These are phyloP conservation scores for Cryptosporidium viatorum DNA, from an alignment of 169 alveolate genomes.

Conservation along the genomic window DNA sequence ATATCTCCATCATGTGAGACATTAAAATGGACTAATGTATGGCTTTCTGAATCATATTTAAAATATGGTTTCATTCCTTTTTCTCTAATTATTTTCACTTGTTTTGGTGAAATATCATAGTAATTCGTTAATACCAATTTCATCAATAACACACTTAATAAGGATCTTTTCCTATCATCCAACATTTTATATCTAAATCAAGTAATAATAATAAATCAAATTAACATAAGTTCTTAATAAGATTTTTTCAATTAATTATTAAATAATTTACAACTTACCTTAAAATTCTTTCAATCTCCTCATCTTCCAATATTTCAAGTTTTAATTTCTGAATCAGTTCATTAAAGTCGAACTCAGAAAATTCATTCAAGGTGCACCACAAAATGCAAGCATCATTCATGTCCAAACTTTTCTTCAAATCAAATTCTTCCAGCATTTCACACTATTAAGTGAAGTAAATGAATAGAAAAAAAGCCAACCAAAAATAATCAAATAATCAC, in stretches of 20 bases:
- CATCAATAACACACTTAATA: slow-evolving; percentile 24
- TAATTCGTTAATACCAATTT: slow-evolving; percentile 5
- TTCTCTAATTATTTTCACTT: slow-evolving; percentile 31
- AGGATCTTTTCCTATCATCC: slow-evolving; percentile 38
- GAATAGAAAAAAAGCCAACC: neutral
- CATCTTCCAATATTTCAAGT: slow-evolving; percentile 11
- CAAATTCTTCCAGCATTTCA: neutral
- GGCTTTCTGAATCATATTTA: neutral
- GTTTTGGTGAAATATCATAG: slow-evolving; percentile 14
- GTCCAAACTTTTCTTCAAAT: slow-evolving; percentile 1
- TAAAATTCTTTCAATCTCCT: slow-evolving; percentile 29
- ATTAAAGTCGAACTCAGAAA: neutral
- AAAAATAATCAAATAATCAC: neutral
- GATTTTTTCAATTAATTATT: too few relatives aligned
- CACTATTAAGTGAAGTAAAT: neutral
- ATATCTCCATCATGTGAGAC: slow-evolving; percentile 70
- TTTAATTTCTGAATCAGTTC: neutral
- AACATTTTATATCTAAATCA: slow-evolving; percentile 9
- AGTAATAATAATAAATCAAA: neutral
- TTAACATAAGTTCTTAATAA: neutral
- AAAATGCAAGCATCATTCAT: slow-evolving; percentile 29
- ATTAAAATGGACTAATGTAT: slow-evolving; percentile 22
- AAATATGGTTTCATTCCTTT: slow-evolving; percentile 37
- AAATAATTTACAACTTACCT: slow-evolving; percentile 2
- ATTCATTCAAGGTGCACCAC: slow-evolving; percentile 35